Evolutionary conservation across 495 filamentous ascomycete genomes (phyloP), one percentile per base, ranked within the genome.

Genomic region (Penicillium robsamsonii): DNA sequence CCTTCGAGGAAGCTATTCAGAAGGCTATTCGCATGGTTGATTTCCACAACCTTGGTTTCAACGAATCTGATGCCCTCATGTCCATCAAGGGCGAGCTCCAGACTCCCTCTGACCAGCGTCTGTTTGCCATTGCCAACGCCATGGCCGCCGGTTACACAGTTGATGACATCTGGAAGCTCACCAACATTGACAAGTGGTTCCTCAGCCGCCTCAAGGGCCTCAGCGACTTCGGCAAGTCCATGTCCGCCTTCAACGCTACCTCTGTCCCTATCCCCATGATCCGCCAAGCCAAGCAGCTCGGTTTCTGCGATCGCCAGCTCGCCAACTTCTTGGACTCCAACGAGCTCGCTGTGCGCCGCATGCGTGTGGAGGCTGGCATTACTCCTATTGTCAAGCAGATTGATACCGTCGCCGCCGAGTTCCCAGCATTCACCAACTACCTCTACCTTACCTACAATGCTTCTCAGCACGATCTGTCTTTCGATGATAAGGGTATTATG

Each of bases 1-100:
- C 91, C 0, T 98, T 98, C 56, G 94, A 98, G 72, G 94, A 98
- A 74, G 94, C 94, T 13, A 96, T 98, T 35, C 94, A 98, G 68
- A 98, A 98, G 70, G 94, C 94, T 24, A 98, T 98, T 63, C 85
- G 94, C 30, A 86, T 91, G 22, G 90, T 97, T 53, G 94, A 98
- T 71, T 92, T 87, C 78, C 85, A 92, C 76, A 98, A 98, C 64
- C 81, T 96, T 13, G 94, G 94, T 5, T 98, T 96, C 80, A 94
- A 89, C 63, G 90, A 92, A 66, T 97, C 93, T 2, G 78, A 81
- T 55, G 94, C 94, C 0, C 82, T 97, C 25, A 97, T 98, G 90
- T 92, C 89, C 0, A 96, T 98, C 57, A 90, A 97, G 61, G 85
- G 88, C 57, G 94, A 98, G 78, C 81, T 98, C 12, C 94, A 98